These are phyloP conservation scores for Starmerella apis DNA, from an alignment of 805 yeast genomes.

Conservation along the genomic window DNA sequence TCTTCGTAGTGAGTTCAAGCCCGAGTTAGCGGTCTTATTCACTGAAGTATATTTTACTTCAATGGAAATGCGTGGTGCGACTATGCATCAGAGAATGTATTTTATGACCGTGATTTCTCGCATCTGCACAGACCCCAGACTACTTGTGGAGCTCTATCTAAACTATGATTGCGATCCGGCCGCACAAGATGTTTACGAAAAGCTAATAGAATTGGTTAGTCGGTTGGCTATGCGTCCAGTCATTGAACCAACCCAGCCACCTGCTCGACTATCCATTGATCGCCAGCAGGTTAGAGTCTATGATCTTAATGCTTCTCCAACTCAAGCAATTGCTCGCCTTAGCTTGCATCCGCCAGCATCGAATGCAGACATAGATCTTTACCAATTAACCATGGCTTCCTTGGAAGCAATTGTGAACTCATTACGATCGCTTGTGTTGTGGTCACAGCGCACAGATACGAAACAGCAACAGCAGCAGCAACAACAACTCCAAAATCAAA, in stretches of 20 bases:
- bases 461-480: not conserved
- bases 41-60: constrained; percentile 91
- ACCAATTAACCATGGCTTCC: constrained; percentile 72
- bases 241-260: constrained; percentile 61
- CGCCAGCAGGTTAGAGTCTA: constrained; percentile 45
- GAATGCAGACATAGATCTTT: constrained; percentile 51
- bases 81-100: constrained; percentile 85
- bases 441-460: constrained; percentile 61
- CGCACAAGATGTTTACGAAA: constrained; percentile 71
- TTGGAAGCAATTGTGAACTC: constrained; percentile 72
- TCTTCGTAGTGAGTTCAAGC: constrained; percentile 75
- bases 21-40: constrained; percentile 87
- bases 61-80: constrained; percentile 80
- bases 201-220: constrained; percentile 66
- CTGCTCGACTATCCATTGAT: constrained; percentile 36
- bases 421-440: constrained; percentile 65
- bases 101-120: constrained; percentile 71
- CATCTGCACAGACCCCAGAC: constrained; percentile 77
- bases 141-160: constrained; percentile 81
- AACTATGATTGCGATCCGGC: constrained; percentile 88
- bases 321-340: constrained; percentile 59
- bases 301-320: constrained; percentile 62
- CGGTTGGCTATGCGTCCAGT: constrained; percentile 59
- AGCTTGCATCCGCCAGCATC: constrained; percentile 12
- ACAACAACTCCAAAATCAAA: not conserved